Conservation (phyloP, 192 early-diverging fungal genomes). For the Coemansia sp. region DNA sequence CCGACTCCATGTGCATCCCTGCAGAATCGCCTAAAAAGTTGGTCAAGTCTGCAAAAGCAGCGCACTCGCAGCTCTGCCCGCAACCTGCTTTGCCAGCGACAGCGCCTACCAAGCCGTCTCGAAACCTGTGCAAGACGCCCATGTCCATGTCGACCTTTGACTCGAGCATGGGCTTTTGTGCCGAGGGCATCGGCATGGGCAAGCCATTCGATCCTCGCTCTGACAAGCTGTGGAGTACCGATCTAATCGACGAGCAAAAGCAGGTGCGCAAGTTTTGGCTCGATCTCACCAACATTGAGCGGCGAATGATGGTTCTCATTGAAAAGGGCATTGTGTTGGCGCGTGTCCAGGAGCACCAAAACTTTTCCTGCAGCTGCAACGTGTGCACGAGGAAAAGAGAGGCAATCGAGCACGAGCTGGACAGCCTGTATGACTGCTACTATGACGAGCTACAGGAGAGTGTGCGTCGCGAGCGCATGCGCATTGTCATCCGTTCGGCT, state of each 20-base stretch:
- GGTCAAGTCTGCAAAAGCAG: no score
- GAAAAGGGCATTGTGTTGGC: constrained; percentile 40
- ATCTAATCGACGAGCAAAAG: constrained; percentile 19
- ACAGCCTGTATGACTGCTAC: constrained; percentile 43
- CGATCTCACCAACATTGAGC: constrained; percentile 24
- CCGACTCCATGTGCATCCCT: no score
- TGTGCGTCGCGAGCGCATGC: constrained; percentile 24
- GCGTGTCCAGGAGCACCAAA: constrained; percentile 45
- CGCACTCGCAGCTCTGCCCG: no score
- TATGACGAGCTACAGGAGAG: constrained; percentile 33
- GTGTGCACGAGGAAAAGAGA: constrained; percentile 45
- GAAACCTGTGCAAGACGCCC: no score
- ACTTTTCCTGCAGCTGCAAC: constrained; percentile 47
- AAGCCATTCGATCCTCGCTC: no score
- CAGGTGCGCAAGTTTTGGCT: constrained; percentile 44
- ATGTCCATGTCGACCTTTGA: no score
- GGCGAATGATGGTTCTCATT: constrained; percentile 20
- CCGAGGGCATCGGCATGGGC: no score
- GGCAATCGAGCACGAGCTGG: constrained; percentile 45
- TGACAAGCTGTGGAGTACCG: constrained; percentile 20
- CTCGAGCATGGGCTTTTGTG: no score
- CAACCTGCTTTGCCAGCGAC: no score
- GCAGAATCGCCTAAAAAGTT: no score
- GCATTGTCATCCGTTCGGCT: constrained; percentile 12
- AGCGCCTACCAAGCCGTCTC: no score